These are phyloP conservation scores for Ormosia emarginata DNA, from an alignment of 306 rosid species.

Conservation along the genomic window DNA sequence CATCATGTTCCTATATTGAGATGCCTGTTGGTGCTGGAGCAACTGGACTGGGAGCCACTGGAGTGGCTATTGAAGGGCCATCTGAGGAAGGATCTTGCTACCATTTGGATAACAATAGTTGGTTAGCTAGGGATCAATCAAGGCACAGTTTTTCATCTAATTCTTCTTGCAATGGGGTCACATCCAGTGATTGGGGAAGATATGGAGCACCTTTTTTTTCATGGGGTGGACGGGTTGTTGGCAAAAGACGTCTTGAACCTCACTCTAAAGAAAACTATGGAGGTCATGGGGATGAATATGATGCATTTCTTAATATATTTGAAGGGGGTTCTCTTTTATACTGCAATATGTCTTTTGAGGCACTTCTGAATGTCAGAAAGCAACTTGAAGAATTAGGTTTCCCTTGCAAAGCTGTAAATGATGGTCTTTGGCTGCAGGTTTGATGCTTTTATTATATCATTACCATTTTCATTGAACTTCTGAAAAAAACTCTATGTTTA, in stretches of 20 bases:
- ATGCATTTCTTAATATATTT: slow-evolving; percentile 77
- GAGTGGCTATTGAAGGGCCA: slow-evolving; percentile 83
- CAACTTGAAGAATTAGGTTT: slow-evolving; percentile 90
- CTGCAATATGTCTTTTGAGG: slow-evolving; percentile 95
- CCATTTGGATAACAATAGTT: slow-evolving; percentile 60
- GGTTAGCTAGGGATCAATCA: slow-evolving; percentile 67
- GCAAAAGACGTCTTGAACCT: slow-evolving; percentile 73
- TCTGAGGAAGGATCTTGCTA: slow-evolving; percentile 80
- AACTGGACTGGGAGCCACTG: slow-evolving; percentile 50
- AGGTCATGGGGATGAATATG: slow-evolving; percentile 70
- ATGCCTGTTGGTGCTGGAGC: slow-evolving; percentile 57
- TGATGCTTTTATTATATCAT: slow-evolving; percentile 12
- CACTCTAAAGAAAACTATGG: slow-evolving; percentile 55
- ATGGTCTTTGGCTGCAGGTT: slow-evolving; percentile 98
- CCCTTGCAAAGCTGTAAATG: slow-evolving; percentile 99
- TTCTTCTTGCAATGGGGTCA: slow-evolving; percentile 59
- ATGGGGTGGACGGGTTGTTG: slow-evolving; percentile 85
- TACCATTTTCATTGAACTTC: slow-evolving; percentile 5
- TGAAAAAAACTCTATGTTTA: neutral
- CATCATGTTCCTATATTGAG: slow-evolving; percentile 57
- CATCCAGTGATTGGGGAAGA: slow-evolving; percentile 83
- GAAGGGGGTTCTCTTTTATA: slow-evolving; percentile 94
- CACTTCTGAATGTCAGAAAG: slow-evolving; percentile 83
- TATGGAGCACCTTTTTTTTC: slow-evolving; percentile 67
- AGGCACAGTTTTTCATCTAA: slow-evolving; percentile 61